Percentiles rank a stretch among this genome's conserved stretches.
These are phyloP conservation scores for Chrysanthemum makinoi DNA, from an alignment of 129 eudicot species.

Conservation along the genomic window DNA sequence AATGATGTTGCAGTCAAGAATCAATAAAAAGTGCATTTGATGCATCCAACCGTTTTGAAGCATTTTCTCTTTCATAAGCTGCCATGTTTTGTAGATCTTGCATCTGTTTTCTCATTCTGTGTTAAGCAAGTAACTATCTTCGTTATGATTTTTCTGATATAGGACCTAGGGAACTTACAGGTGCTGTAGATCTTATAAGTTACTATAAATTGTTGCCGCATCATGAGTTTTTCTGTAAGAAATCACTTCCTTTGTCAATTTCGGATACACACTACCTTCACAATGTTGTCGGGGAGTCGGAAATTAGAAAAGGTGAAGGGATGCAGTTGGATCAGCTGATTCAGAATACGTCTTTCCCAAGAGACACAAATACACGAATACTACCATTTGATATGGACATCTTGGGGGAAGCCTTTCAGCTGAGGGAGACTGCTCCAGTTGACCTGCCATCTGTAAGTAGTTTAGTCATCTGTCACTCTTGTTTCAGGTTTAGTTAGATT, in stretches of 20 bases:
- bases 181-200: constrained; percentile 66
- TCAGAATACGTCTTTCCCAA: constrained; percentile 26
- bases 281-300: constrained; percentile 58
- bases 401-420: constrained; percentile 65
- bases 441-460: constrained; percentile 55
- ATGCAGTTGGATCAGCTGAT: constrained; percentile 70
- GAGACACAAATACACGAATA: constrained; percentile 31
- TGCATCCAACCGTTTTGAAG: neutral
- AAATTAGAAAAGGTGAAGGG: constrained; percentile 70
- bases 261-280: constrained; percentile 66
- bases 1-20: neutral
- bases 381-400: constrained; percentile 53
- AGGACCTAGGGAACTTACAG: constrained; percentile 77
- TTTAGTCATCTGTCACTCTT: neutral
- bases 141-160: constrained; percentile 4
- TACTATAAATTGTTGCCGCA: constrained; percentile 56
- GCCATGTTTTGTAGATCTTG: neutral
- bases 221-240: constrained; percentile 74
- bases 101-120: neutral
- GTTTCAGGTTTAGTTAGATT: neutral
- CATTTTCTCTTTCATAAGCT: neutral
- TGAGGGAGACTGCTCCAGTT: constrained; percentile 46
- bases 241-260: constrained; percentile 48
- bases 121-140: neutral
- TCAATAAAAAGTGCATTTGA: neutral